Base-by-base conservation (phyloP, 129 eudicot genomes). In the Artemisia tridentata region DNA sequence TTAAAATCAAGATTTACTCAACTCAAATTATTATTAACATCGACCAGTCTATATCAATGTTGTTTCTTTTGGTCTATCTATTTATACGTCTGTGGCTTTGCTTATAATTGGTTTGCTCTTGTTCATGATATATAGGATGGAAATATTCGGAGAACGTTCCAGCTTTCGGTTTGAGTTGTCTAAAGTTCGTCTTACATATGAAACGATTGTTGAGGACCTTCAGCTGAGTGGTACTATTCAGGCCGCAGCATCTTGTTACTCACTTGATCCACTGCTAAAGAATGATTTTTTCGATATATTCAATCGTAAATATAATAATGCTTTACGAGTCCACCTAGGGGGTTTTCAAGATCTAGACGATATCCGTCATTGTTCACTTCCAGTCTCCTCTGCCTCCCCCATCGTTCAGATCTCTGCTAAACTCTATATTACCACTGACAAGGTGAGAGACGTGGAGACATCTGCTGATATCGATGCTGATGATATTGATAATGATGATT, bases 381-480 rank as follows among this genome's bases (percentile, higher is more conserved):
- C 55, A 15, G 18, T 50, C 55, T 50, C 55, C 16, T 50, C 55
- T 50, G 0, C 55, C n/a, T 10, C 6, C 11, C 45, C 55, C 18
- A 4, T 13, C 55, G 18, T 50, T 50, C 55, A 50, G 55, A 50
- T 50, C 17, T 0, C 14, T 49, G n/a, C 55, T n/a, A 50, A 50
- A 50, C 55, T 50, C 55, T 50, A 14, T 50, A n/a, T 50, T 50
- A 50, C 55, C 55, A 50, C 55, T 50, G 55, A 50, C 55, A 50
- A 50, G 55, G 55, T 15, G 7, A n/a, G 17, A 12, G 55, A 50
- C 18, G 55, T 50, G 18, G 18, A 50, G 55, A n/a, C n/a, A 14
- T 50, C n/a, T 50, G 17, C 7, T 14, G 55, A 50, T 14, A 50
- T 50, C 0, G 55, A 50, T 50, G 18, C 1, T 50, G 55, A 50